Conservation (phyloP, 2,329 filamentous ascomycete species). For the Colletotrichum simmondsii region DNA sequence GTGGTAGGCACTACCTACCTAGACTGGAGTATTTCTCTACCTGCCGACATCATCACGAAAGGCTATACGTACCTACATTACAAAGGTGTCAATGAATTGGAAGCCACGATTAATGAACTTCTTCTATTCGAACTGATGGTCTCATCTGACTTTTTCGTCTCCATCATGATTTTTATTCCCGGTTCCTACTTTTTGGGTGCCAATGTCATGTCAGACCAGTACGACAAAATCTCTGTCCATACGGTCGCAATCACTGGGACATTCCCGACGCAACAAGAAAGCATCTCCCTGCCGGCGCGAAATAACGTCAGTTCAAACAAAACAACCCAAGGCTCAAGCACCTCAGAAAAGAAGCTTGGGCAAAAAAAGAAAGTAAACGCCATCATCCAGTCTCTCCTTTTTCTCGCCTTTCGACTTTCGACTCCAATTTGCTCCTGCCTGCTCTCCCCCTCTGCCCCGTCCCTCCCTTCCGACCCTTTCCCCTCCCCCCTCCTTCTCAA, state of each 20-base stretch:
- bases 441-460: not conserved
- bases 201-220: not conserved
- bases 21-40: not conserved
- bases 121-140: too few relatives aligned
- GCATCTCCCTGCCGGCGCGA: conserved; percentile 27
- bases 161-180: not conserved
- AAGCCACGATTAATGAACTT: not conserved
- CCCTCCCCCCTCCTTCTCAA: not conserved
- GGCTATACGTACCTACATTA: not conserved
- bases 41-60: not conserved
- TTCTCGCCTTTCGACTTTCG: not conserved
- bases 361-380: conserved; percentile 23
- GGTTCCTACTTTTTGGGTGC: not conserved
- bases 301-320: conserved; percentile 7
- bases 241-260: conserved; percentile 8
- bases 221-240: conserved; percentile 12
- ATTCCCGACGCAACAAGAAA: conserved; percentile 24
- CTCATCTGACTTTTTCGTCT: not conserved
- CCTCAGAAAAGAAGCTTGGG: conserved; percentile 3
- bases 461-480: conserved; percentile 6
- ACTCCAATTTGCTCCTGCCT: not conserved
- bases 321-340: not conserved
- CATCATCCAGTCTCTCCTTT: not conserved
- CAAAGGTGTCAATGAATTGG: not conserved
- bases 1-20: not conserved